Base-by-base conservation (phyloP, 2,329 filamentous ascomycete species). In the Sporothrix dimorphospora region DNA sequence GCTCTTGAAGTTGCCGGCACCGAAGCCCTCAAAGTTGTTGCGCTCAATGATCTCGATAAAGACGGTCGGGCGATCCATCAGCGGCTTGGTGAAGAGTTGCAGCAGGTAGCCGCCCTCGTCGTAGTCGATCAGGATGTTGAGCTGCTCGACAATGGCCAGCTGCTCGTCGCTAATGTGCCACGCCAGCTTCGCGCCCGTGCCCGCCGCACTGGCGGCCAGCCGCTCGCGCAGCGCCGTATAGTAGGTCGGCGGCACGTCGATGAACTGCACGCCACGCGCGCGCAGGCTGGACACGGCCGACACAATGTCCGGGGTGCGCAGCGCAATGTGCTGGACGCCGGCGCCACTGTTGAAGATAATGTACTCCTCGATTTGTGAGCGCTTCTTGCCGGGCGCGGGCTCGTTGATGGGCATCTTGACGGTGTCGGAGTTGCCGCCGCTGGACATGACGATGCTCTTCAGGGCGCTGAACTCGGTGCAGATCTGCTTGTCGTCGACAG, bases 371-470 rank as follows among this genome's bases (percentile, higher is more conserved):
- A 98, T 98, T 83, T 98, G 95, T 12, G 90, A 93, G 81, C 94
- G 93, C 83, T 93, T 95, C 84, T 96, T 96, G 73, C 94, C 95
- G 1, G 88, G 85, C 0, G 95, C 95, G 1, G 95, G 95, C 83
- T 98, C 94, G 85, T 98, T 98, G 87, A 98, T 97, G 78, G 95
- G 95, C 94, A 98, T 98, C 84, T 98, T 98, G 82, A 98, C 94
- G 4, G 92, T 81, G 72, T 95, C 92, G 83, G 94, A 93, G 73
- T 90, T 89, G 3, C 91, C 93, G 61, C 92, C 89, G 4, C 91
- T 93, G 55, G 92, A 89, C 94, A 98, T 97, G 79, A 98, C 95
- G 78, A 98, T 90, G 78, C 89, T 93, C 82, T 91, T 94, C 65
- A 98, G 86, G 11, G 95, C 94, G 0, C 91, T 94, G 87, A 93